Evolutionary conservation across 2,329 filamentous ascomycete species (phyloP).

Genomic region (Colletotrichum sidae): DNA sequence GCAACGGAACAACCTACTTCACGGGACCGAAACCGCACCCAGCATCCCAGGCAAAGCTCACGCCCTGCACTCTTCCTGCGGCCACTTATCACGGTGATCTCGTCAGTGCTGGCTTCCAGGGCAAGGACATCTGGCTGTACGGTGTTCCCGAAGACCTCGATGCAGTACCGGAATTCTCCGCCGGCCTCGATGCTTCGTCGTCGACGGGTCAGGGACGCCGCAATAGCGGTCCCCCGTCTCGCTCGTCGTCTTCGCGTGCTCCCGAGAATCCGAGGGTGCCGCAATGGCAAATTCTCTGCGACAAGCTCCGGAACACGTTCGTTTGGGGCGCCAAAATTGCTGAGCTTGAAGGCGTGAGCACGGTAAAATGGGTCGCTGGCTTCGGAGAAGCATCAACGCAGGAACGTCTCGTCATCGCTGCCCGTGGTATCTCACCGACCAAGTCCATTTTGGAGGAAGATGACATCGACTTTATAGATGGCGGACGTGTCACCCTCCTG

Average conservation of each 20-base stretch:
- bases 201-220: constrained; percentile 46
- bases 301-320: constrained; percentile 77
- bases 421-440: constrained; percentile 73
- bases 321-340: constrained; percentile 74
- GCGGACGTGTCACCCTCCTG: constrained; percentile 77
- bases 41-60: constrained; percentile 65
- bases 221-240: constrained; percentile 55
- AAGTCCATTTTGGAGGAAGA: constrained; percentile 74
- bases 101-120: constrained; percentile 79
- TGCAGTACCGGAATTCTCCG: constrained; percentile 60
- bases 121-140: constrained; percentile 81
- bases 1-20: constrained; percentile 84
- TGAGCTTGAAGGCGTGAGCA: constrained; percentile 74
- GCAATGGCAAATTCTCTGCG: constrained; percentile 77
- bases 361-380: constrained; percentile 77
- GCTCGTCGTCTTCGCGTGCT: constrained; percentile 50
- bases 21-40: constrained; percentile 72
- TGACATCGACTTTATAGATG: constrained; percentile 80
- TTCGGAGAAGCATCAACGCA: constrained; percentile 60
- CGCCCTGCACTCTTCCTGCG: constrained; percentile 77
- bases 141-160: constrained; percentile 81
- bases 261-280: constrained; percentile 60
- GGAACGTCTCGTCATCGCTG: constrained; percentile 76
- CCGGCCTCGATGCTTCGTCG: constrained; percentile 44
- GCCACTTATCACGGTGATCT: constrained; percentile 78